Conservation (phyloP, 306 rosid species). For the Senna siamea region DNA sequence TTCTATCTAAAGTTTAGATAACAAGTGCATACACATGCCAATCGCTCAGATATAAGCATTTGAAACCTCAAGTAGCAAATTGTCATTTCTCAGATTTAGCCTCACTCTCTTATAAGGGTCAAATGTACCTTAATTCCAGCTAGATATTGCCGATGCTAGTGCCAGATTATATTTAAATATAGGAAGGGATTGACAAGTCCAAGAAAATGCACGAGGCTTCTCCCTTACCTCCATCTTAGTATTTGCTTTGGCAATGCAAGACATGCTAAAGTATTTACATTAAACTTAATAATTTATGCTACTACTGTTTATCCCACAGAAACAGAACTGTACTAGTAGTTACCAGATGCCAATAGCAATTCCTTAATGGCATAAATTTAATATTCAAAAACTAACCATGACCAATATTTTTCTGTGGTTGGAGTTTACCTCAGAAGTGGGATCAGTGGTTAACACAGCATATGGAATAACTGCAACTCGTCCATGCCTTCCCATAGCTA, state of each 20-base stretch:
- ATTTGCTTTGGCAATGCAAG: not conserved
- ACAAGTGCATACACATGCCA: not conserved
- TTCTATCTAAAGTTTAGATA: not conserved
- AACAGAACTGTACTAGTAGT: not conserved
- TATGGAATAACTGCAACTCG: constrained; percentile 45
- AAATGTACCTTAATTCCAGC: not conserved
- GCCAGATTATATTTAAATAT: not conserved
- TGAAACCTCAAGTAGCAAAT: not conserved
- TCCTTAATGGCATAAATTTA: not conserved
- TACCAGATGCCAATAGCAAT: not conserved
- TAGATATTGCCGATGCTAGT: not conserved
- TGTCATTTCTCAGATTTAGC: not conserved
- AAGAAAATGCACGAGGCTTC: not conserved
- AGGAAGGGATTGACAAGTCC: not conserved
- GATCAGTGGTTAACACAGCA: constrained; percentile 69
- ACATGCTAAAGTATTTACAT: constrained; percentile 19
- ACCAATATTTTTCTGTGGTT: not conserved
- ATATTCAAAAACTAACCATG: constrained; percentile 2
- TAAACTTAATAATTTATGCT: not conserved
- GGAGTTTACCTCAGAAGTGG: constrained; percentile 58
- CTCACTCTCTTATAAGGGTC: not conserved
- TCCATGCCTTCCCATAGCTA: constrained; percentile 54
- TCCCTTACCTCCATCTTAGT: not conserved
- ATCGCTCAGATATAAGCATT: not conserved
- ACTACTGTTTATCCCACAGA: not conserved